These are phyloP conservation scores for Gentiana straminea DNA, from an alignment of 257 asterid genomes.

Conservation along the genomic window DNA sequence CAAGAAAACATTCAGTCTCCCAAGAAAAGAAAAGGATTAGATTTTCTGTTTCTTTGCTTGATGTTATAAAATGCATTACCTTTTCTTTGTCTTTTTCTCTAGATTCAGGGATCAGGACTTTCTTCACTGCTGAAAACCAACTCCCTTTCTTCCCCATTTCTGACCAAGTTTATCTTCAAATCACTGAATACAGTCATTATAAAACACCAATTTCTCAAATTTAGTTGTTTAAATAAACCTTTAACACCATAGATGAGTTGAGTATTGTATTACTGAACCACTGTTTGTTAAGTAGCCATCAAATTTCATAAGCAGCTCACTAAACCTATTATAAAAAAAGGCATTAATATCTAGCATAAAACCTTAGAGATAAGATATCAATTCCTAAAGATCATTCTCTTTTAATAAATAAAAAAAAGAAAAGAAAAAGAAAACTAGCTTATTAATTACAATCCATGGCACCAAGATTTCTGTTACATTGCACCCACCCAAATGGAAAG, in stretches of 20 bases:
- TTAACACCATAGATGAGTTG: background rate
- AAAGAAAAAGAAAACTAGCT: too few relatives aligned
- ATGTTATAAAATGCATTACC: constrained; percentile 17
- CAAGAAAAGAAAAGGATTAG: background rate
- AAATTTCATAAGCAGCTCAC: background rate
- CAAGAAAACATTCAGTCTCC: background rate
- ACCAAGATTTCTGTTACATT: too few relatives aligned
- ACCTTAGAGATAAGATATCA: too few relatives aligned
- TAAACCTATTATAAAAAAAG: too few relatives aligned
- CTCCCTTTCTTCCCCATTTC: constrained; percentile 68
- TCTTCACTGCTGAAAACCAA: constrained; percentile 47
- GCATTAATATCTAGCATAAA: too few relatives aligned
- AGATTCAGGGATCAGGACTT: constrained; percentile 36
- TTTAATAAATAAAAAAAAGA: too few relatives aligned
- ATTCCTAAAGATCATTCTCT: too few relatives aligned
- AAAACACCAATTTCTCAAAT: background rate
- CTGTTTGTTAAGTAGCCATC: background rate
- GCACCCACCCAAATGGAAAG: too few relatives aligned
- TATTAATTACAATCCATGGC: too few relatives aligned
- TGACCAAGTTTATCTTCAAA: constrained; percentile 10
- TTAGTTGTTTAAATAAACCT: background rate
- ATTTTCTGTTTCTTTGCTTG: too few relatives aligned
- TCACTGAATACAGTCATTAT: background rate
- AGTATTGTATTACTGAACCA: background rate
- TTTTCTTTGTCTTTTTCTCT: constrained; percentile 32